Evolutionary conservation across 2,329 filamentous ascomycete genomes (phyloP).

Genomic region (Chaetoscypha palmicola): DNA sequence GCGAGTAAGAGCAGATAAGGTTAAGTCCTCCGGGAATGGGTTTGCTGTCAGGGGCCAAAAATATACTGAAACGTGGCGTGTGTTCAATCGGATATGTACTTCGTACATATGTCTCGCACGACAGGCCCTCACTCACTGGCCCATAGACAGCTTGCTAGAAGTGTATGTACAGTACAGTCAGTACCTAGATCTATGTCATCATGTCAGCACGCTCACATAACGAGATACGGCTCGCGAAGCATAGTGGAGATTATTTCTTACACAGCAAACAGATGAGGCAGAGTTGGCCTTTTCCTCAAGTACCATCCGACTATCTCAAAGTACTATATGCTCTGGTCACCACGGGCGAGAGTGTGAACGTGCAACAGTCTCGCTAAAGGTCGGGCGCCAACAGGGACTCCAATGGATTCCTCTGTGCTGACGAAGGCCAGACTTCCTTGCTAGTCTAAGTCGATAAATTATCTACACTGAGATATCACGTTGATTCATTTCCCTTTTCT

Average conservation of each 20-base stretch:
- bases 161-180: too few species aligned
- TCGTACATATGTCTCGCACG: neutral
- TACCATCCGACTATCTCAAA: too few species aligned
- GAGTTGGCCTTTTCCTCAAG: neutral
- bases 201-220: neutral
- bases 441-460: slow-evolving; percentile 4
- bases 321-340: too few species aligned
- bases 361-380: too few species aligned
- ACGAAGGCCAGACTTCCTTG: neutral
- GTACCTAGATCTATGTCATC: neutral
- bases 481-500: slow-evolving; percentile 24
- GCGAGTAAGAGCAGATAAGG: neutral
- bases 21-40: neutral
- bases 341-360: too few species aligned
- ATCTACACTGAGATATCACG: too few species aligned
- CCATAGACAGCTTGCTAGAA: neutral
- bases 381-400: neutral
- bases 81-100: neutral
- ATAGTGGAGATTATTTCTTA: neutral
- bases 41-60: neutral
- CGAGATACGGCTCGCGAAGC: neutral
- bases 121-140: neutral
- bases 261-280: too few species aligned
- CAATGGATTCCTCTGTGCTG: neutral
- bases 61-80: neutral